These are phyloP conservation scores for Xylariaceae sp. DNA, from an alignment of 2,329 filamentous ascomycete species.

Conservation along the genomic window DNA sequence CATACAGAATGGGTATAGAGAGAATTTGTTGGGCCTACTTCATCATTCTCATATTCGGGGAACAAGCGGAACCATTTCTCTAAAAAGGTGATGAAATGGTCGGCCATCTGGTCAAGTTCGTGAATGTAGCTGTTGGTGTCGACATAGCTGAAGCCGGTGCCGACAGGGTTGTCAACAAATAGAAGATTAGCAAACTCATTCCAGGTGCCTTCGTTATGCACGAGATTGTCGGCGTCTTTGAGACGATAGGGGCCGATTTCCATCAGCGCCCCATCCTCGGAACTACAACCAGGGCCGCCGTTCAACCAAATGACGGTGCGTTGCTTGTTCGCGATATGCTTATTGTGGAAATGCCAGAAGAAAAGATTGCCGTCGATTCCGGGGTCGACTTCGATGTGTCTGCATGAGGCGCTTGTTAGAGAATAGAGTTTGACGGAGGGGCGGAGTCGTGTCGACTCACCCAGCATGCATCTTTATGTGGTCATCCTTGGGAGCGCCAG, in stretches of 20 bases:
- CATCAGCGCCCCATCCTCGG: conserved; percentile 94
- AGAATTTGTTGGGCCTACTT: conserved; percentile 57
- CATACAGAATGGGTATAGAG: neutral
- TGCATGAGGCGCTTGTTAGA: conserved; percentile 35
- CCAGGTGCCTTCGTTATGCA: conserved; percentile 92
- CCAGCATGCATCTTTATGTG: conserved; percentile 97
- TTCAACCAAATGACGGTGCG: conserved; percentile 96
- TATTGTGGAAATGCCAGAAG: conserved; percentile 97
- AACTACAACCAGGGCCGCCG: conserved; percentile 94
- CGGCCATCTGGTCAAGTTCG: conserved; percentile 83
- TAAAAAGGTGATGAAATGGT: conserved; percentile 81
- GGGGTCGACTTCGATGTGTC: conserved; percentile 85
- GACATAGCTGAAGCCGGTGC: conserved; percentile 93
- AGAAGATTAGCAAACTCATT: conserved; percentile 96
- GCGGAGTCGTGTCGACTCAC: conserved; percentile 50
- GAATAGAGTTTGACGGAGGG: conserved; percentile 6
- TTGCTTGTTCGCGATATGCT: conserved; percentile 87
- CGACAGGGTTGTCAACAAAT: conserved; percentile 96
- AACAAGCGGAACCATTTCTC: conserved; percentile 90
- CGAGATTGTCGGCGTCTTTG: conserved; percentile 66
- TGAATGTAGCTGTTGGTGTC: conserved; percentile 82
- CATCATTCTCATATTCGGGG: conserved; percentile 85
- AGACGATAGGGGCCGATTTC: conserved; percentile 92
- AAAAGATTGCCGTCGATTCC: conserved; percentile 90
- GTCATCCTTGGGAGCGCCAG: conserved; percentile 75